Base-by-base conservation (phyloP, 2,329 filamentous ascomycete species). In the Triangularia verruculosa region DNA sequence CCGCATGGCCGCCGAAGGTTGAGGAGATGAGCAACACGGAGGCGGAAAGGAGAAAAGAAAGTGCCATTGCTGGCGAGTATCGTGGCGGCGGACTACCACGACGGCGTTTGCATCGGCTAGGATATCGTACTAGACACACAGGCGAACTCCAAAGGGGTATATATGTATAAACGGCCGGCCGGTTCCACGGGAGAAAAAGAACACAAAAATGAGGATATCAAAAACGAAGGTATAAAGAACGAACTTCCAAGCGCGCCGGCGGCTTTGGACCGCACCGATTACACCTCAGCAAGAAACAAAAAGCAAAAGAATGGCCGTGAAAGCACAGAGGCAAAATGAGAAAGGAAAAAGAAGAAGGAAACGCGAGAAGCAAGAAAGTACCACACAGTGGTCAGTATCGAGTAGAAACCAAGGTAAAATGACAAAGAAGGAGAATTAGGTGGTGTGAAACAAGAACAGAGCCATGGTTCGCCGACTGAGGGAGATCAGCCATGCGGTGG, bases 51-150 rank as follows among this genome's bases (percentile, higher is more conserved):
- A 69, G 53, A 39, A 63, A 66, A 56, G 67, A 61, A 51, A 67
- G 57, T 73, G 72, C 73, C 71, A 74, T 74, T 64, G 66, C 69
- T 66, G 65, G 70, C 73, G 68, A 64, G 25, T 64, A 60, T 27
- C 17, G 34, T 51, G 65, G 60, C 8, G 53, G 32, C 20, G 63
- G 53, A 43, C 51, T 68, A 66, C 62, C 66, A 64, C 66, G 43
- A 43, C 63, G 51, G 30, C 63, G 63, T 62, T 61, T 56, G 66
- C 65, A 68, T 68, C 63, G 60, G 66, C 20, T 32, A 30, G 11
- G 27, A 43, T 22, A 47, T 59, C 27, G 24, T 7, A 54, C 17
- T 17, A 12, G 54, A 15, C 30, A 54, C 13, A 28, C 51, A 25
- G 15, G n/a, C 51, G 13, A 27, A 54, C 4, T 57, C 9, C 28